Evolutionary conservation across 768 basidiomycete species (phyloP).

Genomic region (Cystobasidium ongulense): DNA sequence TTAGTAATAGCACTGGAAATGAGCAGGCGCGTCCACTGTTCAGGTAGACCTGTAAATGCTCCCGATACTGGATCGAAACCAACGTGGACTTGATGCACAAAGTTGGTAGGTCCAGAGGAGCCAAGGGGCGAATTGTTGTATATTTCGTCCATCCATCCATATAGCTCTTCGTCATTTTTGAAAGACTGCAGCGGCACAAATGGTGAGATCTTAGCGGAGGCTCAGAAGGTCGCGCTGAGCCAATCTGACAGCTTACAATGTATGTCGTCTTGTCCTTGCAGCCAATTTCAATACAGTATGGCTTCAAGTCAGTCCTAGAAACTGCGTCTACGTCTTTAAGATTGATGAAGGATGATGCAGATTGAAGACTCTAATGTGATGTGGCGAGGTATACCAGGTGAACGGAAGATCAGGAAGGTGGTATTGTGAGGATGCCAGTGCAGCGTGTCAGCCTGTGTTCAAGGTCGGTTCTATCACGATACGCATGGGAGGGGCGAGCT

Average conservation of each 20-base stretch:
- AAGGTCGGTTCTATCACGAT: no score
- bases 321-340: constrained; percentile 75
- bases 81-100: constrained; percentile 97
- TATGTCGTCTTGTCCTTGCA: constrained; percentile 73
- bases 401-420: no score
- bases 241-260: constrained; percentile 44
- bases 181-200: constrained; percentile 49
- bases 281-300: constrained; percentile 82
- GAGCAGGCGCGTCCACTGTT: constrained; percentile 94
- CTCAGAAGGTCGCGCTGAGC: background rate
- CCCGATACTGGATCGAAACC: constrained; percentile 91
- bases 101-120: constrained; percentile 88
- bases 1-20: constrained; percentile 95
- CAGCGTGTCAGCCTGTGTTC: no score
- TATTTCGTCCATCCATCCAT: constrained; percentile 95
- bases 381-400: background rate
- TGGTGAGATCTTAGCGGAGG: background rate
- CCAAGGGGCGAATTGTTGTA: constrained; percentile 90
- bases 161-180: constrained; percentile 93
- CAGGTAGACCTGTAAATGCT: constrained; percentile 91
- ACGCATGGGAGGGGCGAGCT: no score
- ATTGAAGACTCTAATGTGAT: constrained; percentile 34
- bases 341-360: constrained; percentile 55
- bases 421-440: background rate
- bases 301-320: constrained; percentile 86